Base-by-base conservation (phyloP, 192 early-diverging fungal species). In the Backusella sp. region DNA sequence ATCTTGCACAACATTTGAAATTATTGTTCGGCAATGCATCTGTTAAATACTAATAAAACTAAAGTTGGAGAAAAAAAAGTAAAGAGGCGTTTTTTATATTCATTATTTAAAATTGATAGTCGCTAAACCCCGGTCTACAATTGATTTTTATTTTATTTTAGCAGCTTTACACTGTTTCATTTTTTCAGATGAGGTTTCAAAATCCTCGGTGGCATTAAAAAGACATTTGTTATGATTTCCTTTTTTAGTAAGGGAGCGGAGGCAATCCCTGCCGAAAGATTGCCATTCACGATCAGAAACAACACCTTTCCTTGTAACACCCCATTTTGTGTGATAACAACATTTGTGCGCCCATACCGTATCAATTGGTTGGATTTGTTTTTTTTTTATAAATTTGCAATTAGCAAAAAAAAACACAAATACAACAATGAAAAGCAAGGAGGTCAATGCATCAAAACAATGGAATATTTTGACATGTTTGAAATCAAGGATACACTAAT, bases 401-500 rank as follows among this genome's bases (percentile, higher is more conserved):
- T 23, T 23, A 56, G 6, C 1, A 23, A 56, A 56, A 23, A 9
- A 56, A 23, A 2, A 21, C 21, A 53, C 0, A 21, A 53, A 53
- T 6, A 26, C 6, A 59, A 28, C 2, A 26, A 59, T 12, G 7
- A 26, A 53, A 53, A n/a, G 52, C 32, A 32, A 32, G 32, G 3
- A 26, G 53, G 53, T 26, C 53, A 59, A 59, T 59, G 53, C 53
- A 21, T 59, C 53, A 59, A 53, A 53, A 53, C 52, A 53, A 59
- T 12, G 23, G 19, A 0, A 6, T 26, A 0, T 0, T 59, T 59
- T 59, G 53, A 59, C 53, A 59, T 26, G 11, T 59, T 59, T 28
- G 53, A 59, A 59, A 59, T 26, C 53, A 59, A 26, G 23, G 23
- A 11, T 21, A 59, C 23, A 59, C 7, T 26, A 26, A 59, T 23